A percentile compares a stretch with the other conserved stretches of the same genome.
phyloP scores from a whole-genome alignment of 805 yeast species.

The Yamadazyma sp. region DNA sequence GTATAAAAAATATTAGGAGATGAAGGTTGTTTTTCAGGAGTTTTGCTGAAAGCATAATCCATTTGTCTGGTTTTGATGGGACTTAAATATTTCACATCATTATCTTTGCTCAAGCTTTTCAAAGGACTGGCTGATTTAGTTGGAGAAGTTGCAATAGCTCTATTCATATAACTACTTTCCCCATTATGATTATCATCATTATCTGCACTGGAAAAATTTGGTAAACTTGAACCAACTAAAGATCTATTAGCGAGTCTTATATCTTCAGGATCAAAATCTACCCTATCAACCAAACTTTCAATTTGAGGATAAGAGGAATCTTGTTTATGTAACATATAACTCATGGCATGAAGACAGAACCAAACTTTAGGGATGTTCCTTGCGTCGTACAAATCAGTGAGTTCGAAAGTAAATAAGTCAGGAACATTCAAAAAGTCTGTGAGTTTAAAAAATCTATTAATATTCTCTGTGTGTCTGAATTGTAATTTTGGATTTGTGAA shows the following conservation, averaged over 20 bases:
- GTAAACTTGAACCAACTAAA: constrained; percentile 63
- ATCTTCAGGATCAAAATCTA: constrained; percentile 67
- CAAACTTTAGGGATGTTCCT: constrained; percentile 92
- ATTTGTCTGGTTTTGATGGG: not conserved
- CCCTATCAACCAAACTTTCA: constrained; percentile 57
- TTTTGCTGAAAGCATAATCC: not conserved
- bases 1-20: constrained; percentile 5
- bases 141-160: constrained; percentile 18
- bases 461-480: constrained; percentile 90
- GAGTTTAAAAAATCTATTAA: constrained; percentile 74
- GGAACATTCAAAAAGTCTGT: constrained; percentile 74
- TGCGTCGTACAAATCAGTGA: constrained; percentile 89
- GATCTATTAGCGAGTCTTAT: constrained; percentile 67
- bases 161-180: constrained; percentile 22
- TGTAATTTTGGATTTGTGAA: constrained; percentile 59
- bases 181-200: constrained; percentile 18
- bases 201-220: constrained; percentile 61
- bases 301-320: constrained; percentile 56
- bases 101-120: constrained; percentile 1
- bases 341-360: constrained; percentile 86
- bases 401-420: constrained; percentile 82
- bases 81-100: not conserved
- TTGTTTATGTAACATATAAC: constrained; percentile 63
- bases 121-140: constrained; percentile 6
- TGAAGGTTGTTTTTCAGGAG: constrained; percentile 4